Evolutionary conservation across 1,284 basidiomycete genomes (phyloP).

Genomic region (Austroboletus sp.): DNA sequence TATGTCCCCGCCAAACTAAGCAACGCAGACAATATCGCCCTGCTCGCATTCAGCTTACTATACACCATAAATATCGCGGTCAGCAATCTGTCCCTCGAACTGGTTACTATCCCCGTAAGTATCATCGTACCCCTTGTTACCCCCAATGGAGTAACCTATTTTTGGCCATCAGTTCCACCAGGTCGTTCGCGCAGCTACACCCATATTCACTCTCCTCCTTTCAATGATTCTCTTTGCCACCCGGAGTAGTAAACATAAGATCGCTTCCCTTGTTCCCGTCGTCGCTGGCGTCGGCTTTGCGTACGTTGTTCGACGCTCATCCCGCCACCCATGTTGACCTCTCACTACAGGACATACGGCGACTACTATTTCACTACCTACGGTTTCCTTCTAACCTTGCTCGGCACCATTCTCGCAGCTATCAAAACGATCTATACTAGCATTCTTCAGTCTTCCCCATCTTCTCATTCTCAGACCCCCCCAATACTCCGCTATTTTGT

Average conservation of each 20-base stretch:
- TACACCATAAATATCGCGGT: slow-evolving; percentile 91
- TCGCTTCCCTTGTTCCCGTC: slow-evolving; percentile 78
- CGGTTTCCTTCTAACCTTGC: slow-evolving; percentile 78
- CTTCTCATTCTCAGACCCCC: slow-evolving; percentile 18
- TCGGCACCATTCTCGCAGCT: slow-evolving; percentile 84
- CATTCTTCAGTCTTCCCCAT: slow-evolving; percentile 53
- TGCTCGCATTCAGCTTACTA: slow-evolving; percentile 75
- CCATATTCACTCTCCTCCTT: slow-evolving; percentile 81
- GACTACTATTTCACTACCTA: slow-evolving; percentile 82
- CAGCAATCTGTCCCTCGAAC: slow-evolving; percentile 79
- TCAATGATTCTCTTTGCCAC: slow-evolving; percentile 54
- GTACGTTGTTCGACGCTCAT: slow-evolving; percentile 45
- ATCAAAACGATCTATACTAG: slow-evolving; percentile 88
- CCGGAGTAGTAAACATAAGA: slow-evolving; percentile 50
- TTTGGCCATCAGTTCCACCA: slow-evolving; percentile 71
- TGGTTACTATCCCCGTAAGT: slow-evolving; percentile 87
- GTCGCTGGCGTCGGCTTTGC: slow-evolving; percentile 87
- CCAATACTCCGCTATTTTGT: slow-evolving; percentile 29
- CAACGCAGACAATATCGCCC: slow-evolving; percentile 52
- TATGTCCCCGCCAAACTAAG: slow-evolving; percentile 59
- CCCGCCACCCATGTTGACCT: neutral
- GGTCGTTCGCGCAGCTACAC: slow-evolving; percentile 86
- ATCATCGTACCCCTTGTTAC: neutral
- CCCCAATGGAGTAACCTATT: neutral
- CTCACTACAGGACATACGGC: slow-evolving; percentile 65